phyloP scores from a whole-genome alignment of 2,329 filamentous ascomycete species.

The Xylariomycetidae sp. region DNA sequence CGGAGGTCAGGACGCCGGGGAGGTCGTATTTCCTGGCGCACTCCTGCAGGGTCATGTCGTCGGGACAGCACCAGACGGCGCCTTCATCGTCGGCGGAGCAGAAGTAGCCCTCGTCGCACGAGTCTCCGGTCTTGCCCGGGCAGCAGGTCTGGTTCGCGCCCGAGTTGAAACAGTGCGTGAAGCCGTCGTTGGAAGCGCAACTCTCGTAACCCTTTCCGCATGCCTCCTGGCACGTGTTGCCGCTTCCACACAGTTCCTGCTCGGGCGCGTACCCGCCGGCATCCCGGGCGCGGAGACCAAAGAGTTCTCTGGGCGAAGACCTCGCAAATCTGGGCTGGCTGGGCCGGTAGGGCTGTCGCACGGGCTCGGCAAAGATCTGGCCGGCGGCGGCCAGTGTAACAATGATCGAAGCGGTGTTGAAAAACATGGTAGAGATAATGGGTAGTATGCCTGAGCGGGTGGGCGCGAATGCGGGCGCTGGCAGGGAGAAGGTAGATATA shows the following conservation, averaged over 20 bases:
- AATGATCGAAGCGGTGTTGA: constrained; percentile 13
- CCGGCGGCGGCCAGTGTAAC: constrained; percentile 18
- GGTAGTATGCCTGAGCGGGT: too few species aligned
- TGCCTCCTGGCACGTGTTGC: constrained; percentile 26
- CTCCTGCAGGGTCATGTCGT: constrained; percentile 44
- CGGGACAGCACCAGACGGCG: constrained; percentile 56
- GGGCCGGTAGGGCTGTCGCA: constrained; percentile 19
- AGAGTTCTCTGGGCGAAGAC: constrained; percentile 21
- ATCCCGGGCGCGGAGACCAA: constrained; percentile 18
- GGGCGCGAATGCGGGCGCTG: too few species aligned
- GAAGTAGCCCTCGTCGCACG: constrained; percentile 56
- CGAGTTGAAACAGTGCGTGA: constrained; percentile 55
- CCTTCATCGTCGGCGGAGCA: constrained; percentile 48
- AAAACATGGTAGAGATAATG: too few species aligned
- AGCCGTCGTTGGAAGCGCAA: constrained; percentile 31
- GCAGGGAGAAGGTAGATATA: too few species aligned
- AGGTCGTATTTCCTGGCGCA: constrained; percentile 48
- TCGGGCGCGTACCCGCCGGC: constrained; percentile 21
- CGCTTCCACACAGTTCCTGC: constrained; percentile 22
- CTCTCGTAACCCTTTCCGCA: constrained; percentile 28
- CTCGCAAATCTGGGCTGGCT: constrained; percentile 17
- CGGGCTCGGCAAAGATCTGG: constrained; percentile 16
- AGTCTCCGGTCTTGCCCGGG: constrained; percentile 50
- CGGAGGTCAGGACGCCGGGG: constrained; percentile 42
- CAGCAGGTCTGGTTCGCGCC: constrained; percentile 49